Conservation (phyloP, 257 asterid genomes). For the Vinca minor region DNA sequence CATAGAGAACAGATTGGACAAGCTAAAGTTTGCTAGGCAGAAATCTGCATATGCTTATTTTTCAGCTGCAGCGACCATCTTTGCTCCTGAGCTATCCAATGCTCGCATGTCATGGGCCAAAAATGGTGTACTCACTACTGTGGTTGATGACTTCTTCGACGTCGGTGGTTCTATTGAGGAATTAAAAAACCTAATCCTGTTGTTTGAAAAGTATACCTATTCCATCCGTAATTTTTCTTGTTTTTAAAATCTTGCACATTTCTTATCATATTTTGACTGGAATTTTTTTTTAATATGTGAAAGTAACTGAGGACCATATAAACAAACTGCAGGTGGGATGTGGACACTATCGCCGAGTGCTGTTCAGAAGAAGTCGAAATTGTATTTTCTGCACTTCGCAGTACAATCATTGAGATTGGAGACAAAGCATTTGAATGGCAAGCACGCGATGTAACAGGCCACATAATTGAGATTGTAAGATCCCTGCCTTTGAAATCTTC, state of each 20-base stretch:
- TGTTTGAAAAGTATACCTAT: conserved; percentile 52
- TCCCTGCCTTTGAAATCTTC: conserved; percentile 1
- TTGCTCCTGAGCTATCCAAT: conserved; percentile 64
- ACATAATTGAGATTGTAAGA: conserved; percentile 66
- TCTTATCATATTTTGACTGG: neutral
- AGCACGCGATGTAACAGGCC: conserved; percentile 33
- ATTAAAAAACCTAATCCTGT: conserved; percentile 49
- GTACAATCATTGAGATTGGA: conserved; percentile 58
- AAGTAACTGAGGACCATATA: neutral
- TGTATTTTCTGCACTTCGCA: conserved; percentile 56
- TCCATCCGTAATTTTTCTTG: neutral
- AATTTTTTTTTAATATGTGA: neutral
- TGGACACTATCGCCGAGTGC: conserved; percentile 35
- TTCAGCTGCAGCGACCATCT: conserved; percentile 71
- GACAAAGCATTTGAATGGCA: conserved; percentile 29
- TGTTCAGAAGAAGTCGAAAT: conserved; percentile 57
- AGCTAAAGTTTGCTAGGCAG: conserved; percentile 76
- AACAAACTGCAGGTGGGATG: conserved; percentile 64
- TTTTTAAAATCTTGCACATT: neutral
- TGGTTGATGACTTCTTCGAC: conserved; percentile 89
- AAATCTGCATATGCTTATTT: conserved; percentile 83
- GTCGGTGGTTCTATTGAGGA: conserved; percentile 79
- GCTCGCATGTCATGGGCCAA: conserved; percentile 94
- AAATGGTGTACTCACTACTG: conserved; percentile 71
- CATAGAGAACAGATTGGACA: conserved; percentile 53